A percentile compares a stretch with the other conserved stretches of the same genome.
Evolutionary conservation across 805 yeast genomes (phyloP).

Genomic region (Candida railenensis): DNA sequence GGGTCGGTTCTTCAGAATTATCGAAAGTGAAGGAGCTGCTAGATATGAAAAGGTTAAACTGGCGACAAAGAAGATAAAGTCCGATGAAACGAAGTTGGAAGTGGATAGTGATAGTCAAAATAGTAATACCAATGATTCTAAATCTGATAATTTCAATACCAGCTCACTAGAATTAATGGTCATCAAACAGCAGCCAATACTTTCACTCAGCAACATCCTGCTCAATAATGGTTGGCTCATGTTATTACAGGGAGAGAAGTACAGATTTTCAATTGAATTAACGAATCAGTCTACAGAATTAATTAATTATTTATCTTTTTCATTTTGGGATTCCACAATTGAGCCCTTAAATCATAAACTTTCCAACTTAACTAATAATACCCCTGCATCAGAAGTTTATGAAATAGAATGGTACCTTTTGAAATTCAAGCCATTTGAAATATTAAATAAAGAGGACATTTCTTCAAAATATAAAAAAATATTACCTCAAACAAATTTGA

Average conservation of each 20-base stretch:
- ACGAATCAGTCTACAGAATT: slow-evolving; percentile 58
- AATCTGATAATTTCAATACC: slow-evolving; percentile 12
- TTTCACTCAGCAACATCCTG: slow-evolving; percentile 51
- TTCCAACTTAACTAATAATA: slow-evolving; percentile 21
- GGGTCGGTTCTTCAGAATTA: slow-evolving; percentile 43
- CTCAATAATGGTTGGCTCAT: slow-evolving; percentile 66
- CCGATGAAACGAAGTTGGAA: background rate
- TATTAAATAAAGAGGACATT: slow-evolving; percentile 47
- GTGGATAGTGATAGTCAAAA: too few relatives aligned
- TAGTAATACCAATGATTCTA: background rate
- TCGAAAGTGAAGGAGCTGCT: slow-evolving; percentile 24
- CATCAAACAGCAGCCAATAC: slow-evolving; percentile 56
- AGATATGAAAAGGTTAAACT: background rate
- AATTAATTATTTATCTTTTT: slow-evolving; percentile 57
- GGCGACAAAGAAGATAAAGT: background rate
- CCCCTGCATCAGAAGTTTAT: slow-evolving; percentile 63
- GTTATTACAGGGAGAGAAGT: slow-evolving; percentile 76
- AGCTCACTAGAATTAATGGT: slow-evolving; percentile 29
- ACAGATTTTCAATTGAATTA: slow-evolving; percentile 48
- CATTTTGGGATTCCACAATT: slow-evolving; percentile 70
- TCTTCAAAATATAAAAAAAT: slow-evolving; percentile 35
- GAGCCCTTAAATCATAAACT: slow-evolving; percentile 61
- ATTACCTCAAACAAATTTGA: slow-evolving; percentile 39
- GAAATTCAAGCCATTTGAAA: slow-evolving; percentile 54
- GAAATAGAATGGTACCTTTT: slow-evolving; percentile 72